Evolutionary conservation across 192 early-diverging fungal genomes (phyloP).

Genomic region (Coemansia furcata): DNA sequence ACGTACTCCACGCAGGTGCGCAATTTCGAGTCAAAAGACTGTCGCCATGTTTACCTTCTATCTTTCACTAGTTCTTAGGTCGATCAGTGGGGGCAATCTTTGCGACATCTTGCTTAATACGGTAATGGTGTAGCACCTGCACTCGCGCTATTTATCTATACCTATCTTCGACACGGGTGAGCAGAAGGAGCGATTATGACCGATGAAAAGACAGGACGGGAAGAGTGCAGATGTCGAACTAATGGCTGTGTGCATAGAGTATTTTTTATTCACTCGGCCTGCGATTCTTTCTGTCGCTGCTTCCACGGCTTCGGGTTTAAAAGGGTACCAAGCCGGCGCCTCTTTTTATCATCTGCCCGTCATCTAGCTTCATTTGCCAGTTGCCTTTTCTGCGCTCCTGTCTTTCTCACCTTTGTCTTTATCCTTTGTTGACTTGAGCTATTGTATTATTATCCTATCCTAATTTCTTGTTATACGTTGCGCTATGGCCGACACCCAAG

Average conservation of each 20-base stretch:
- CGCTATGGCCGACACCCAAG: constrained; percentile 1
- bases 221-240: neutral
- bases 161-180: neutral
- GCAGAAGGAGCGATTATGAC: neutral
- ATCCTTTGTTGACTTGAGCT: neutral
- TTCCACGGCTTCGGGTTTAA: neutral
- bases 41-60: neutral
- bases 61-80: neutral
- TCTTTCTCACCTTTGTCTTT: neutral
- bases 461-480: neutral
- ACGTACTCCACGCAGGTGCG: neutral
- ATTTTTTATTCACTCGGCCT: neutral
- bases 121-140: neutral
- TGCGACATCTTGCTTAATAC: neutral
- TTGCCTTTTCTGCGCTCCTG: constrained; percentile 2
- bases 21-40: neutral
- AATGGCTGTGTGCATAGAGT: neutral
- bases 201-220: neutral
- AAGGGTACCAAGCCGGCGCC: neutral
- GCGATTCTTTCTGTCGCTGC: neutral
- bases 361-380: neutral
- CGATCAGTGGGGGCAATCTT: neutral
- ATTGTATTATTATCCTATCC: constrained; percentile 3
- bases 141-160: neutral
- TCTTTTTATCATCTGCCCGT: constrained; percentile 1